Evolutionary conservation across 2,329 filamentous ascomycete genomes (phyloP), one percentile per base, ranked within the genome.

Genomic region (Harringtonia aguacate): DNA sequence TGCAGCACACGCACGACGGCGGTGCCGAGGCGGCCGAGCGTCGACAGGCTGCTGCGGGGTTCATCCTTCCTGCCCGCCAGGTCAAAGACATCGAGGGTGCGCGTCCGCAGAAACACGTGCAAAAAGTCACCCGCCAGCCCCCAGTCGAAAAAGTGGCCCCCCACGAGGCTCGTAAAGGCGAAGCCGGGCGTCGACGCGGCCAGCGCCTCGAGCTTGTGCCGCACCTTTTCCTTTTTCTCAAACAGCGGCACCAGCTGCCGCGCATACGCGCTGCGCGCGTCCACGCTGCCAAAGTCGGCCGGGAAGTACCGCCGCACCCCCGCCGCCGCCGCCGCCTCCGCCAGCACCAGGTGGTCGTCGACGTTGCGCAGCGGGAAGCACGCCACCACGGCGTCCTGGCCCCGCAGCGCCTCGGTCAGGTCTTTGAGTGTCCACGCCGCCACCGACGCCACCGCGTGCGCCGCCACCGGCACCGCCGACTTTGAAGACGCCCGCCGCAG

Each of bases 81-180:
- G 44, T 60, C 62, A 2, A 65, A 55, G 22, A 66, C 53, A n/a
- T 63, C 58, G 3, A 59, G 58, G 41, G 37, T 52, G 36, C 47
- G 53, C 6, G 44, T 46, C 39, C 50, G 46, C 14, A 64, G 48
- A 45, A 62, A 49, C 41, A 61, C 60, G 51, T 64, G 62, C 43
- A 66, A 41, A 39, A 65, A 65, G 28, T 55, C 55, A 29, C 58
- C 52, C 33, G 48, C 47, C 39, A 66, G 45, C 4, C 63, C 63
- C 63, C 63, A 66, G 52, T 66, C 63, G 52, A 66, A 66, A 46
- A 66, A 65, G 46, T 66, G 62, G 2, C 63, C 63, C 24, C 55
- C 57, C 10, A 65, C 61, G 39, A 66, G 47, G 36, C 59, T 61
- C 8, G 63, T 65, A 59, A 59, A 66, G 3, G 53, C 50, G 45